A percentile compares a stretch with the other conserved stretches of the same genome.
Conservation (phyloP, 192 early-diverging fungal species). For the Coemansia sp. region DNA sequence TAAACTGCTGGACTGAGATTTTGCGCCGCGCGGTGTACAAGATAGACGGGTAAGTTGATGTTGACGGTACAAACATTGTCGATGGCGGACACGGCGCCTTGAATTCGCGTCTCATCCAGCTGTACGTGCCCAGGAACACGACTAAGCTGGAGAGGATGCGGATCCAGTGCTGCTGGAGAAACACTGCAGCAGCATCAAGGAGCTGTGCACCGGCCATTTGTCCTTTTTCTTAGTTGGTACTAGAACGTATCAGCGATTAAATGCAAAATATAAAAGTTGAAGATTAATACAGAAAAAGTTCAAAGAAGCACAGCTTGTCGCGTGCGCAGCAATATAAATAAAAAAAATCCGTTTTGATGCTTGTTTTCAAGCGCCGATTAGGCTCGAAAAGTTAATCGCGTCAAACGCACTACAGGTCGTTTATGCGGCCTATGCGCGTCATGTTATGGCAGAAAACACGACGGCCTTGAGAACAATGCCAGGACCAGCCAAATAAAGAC, state of each 20-base stretch:
- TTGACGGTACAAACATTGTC: constrained; percentile 47
- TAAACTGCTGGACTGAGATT: constrained; percentile 36
- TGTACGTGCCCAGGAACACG: constrained; percentile 26
- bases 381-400: too few relatives aligned
- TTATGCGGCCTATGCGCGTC: not conserved
- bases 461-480: not conserved
- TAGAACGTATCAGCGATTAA: too few relatives aligned
- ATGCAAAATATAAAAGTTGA: not conserved
- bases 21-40: constrained; percentile 42
- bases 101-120: constrained; percentile 26
- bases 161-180: constrained; percentile 26
- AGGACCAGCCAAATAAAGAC: not conserved
- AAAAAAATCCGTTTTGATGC: not conserved
- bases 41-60: constrained; percentile 49
- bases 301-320: not conserved
- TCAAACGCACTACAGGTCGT: not conserved
- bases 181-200: constrained; percentile 3
- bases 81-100: constrained; percentile 33
- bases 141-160: constrained; percentile 16
- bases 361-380: too few relatives aligned
- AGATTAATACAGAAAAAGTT: not conserved
- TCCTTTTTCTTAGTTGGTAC: not conserved
- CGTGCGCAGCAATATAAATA: constrained; percentile 7
- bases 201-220: constrained; percentile 15
- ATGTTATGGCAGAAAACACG: not conserved